These are phyloP conservation scores for Cladosporium oxysporum DNA, from an alignment of 2,329 filamentous ascomycete genomes.

Conservation along the genomic window DNA sequence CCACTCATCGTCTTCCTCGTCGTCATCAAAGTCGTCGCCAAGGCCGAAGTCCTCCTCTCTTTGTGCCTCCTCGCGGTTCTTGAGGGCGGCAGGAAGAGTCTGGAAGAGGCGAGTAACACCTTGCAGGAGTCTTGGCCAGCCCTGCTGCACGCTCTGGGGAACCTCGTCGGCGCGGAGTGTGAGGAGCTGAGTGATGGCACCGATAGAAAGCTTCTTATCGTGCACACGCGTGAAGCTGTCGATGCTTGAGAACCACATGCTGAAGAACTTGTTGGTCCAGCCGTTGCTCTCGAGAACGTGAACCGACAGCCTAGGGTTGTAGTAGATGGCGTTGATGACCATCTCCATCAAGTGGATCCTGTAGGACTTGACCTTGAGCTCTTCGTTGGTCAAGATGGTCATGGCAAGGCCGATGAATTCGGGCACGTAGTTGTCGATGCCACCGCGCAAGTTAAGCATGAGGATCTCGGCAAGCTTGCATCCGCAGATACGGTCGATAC, in stretches of 20 bases:
- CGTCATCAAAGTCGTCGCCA: conserved; percentile 70
- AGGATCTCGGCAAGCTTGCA: conserved; percentile 97
- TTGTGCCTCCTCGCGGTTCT: conserved; percentile 89
- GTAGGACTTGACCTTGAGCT: conserved; percentile 88
- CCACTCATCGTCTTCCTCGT: conserved; percentile 80
- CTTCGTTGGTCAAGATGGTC: conserved; percentile 71
- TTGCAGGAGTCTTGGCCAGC: conserved; percentile 88
- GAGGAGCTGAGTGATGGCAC: conserved; percentile 84
- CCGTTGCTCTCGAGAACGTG: conserved; percentile 85
- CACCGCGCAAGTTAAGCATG: conserved; percentile 89
- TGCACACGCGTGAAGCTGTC: conserved; percentile 90
- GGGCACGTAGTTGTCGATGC: conserved; percentile 83
- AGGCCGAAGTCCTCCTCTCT: conserved; percentile 78
- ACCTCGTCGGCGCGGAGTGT: conserved; percentile 78
- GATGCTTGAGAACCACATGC: conserved; percentile 95
- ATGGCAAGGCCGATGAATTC: conserved; percentile 90
- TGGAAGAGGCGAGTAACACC: conserved; percentile 91
- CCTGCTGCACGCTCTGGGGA: conserved; percentile 87
- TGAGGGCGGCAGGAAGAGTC: conserved; percentile 81
- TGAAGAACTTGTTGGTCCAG: conserved; percentile 99
- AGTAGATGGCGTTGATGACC: conserved; percentile 97
- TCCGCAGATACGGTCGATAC: conserved; percentile 92
- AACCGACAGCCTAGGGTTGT: conserved; percentile 84
- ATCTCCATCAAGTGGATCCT: conserved; percentile 98
- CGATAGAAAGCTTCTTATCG: conserved; percentile 97